Conservation (phyloP, 225 moss, liverwort and hornwort species). For the Takakia lepidozioides region DNA sequence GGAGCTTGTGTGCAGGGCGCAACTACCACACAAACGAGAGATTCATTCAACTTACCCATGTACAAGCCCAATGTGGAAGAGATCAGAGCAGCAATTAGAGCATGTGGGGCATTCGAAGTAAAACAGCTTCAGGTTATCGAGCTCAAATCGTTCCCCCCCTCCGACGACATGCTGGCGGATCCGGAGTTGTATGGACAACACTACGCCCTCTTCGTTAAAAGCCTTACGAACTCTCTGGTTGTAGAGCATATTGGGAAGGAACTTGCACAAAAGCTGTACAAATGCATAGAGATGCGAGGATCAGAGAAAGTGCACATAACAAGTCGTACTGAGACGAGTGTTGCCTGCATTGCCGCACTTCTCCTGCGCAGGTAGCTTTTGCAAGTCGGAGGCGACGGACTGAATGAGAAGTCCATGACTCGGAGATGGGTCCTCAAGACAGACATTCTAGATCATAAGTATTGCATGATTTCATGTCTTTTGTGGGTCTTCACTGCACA, state of each 20-base stretch:
- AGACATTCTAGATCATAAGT: no score
- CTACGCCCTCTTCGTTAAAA: neutral
- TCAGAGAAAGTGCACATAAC: no score
- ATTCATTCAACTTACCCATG: slow-evolving; percentile 25
- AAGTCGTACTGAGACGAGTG: no score
- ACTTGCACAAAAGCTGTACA: neutral
- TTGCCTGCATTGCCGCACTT: no score
- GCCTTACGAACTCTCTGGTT: neutral
- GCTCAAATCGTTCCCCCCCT: neutral
- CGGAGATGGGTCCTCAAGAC: no score
- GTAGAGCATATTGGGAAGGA: slow-evolving; percentile 10
- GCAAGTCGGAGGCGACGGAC: no score
- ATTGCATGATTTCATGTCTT: no score
- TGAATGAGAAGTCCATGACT: no score
- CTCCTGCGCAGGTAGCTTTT: no score
- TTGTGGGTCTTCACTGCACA: no score
- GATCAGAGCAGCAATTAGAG: slow-evolving; percentile 23
- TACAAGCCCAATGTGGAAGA: slow-evolving; percentile 24
- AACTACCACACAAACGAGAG: slow-evolving; percentile 14
- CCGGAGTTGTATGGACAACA: slow-evolving; percentile 2
- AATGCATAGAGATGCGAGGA: no score
- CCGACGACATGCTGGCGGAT: slow-evolving; percentile 2
- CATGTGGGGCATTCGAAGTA: slow-evolving; percentile 16
- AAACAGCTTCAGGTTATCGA: slow-evolving; percentile 9
- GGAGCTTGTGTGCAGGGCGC: slow-evolving; percentile 24